Evolutionary conservation across 192 early-diverging fungal species (phyloP), one percentile per base, ranked within the genome.

Genomic region (Backusella liffmaniae): DNA sequence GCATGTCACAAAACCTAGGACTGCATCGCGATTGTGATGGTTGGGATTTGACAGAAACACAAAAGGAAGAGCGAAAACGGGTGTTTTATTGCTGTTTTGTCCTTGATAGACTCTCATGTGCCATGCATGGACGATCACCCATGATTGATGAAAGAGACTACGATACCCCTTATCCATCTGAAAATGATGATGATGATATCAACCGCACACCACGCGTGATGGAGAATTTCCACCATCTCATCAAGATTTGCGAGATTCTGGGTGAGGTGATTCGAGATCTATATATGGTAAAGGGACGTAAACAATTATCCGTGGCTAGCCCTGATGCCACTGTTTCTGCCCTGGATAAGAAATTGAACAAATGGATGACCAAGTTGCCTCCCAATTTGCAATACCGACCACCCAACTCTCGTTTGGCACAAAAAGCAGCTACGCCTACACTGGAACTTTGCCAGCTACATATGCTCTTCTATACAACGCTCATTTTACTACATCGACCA

Each of bases 1-100:
- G 91, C 37, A 91, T 93, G 83, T 91, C 91, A 9, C 91, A 92
- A 80, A 92, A 95, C 75, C 56, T 95, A 37, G 93, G 93, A 12
- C 87, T 95, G 65, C 90, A 95, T 72, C 84, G 93, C 32, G 89
- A 92, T 80, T 86, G 85, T 18, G 76, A 83, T 16, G 76, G 83
- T 37, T 90, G 89, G 88, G 78, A 82, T 51, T 23, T 88, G 21
- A 77, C 84, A 30, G 82, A 73, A 7, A 73, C 82, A 7, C 90
- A 93, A 62, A 80, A 82, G 5, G 91, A 93, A 79, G 82, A 89
- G 39, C 79, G 93, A 42, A 91, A 89, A 67, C 86, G 92, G 36
- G 85, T 89, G 1, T 95, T 91, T 88, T 95, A 92, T 88, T 80
- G 88, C 16, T 91, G 90, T 77, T 93, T 90, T 69, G 79, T 93